These are phyloP conservation scores for Diaporthe vaccinii DNA, from an alignment of 2,329 filamentous ascomycete species.

Conservation along the genomic window DNA sequence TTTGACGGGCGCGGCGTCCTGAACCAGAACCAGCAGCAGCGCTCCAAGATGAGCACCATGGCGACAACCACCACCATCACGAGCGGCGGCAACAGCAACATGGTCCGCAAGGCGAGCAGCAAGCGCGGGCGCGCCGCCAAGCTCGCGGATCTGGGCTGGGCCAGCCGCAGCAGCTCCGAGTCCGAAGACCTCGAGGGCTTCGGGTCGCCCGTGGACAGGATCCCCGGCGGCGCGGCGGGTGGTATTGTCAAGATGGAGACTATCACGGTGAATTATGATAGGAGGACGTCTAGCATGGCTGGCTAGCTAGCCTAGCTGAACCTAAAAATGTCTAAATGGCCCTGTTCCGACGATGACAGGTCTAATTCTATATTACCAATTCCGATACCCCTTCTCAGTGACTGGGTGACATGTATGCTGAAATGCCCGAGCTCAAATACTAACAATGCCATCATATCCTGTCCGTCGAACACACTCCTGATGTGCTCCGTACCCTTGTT, in stretches of 20 bases:
- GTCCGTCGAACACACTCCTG: not conserved
- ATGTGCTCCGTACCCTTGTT: too few relatives aligned
- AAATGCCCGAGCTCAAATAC: too few relatives aligned
- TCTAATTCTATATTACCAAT: not conserved
- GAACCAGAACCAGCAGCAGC: not conserved
- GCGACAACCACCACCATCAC: slow-evolving; percentile 17
- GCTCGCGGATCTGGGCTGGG: slow-evolving; percentile 23
- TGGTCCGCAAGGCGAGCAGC: slow-evolving; percentile 25
- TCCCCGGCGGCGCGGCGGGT: not conserved
- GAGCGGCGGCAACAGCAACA: slow-evolving; percentile 20
- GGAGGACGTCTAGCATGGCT: slow-evolving; percentile 8
- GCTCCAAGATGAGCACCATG: slow-evolving; percentile 4
- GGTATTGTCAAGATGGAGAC: slow-evolving; percentile 30
- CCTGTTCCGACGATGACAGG: not conserved
- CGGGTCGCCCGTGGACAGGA: not conserved
- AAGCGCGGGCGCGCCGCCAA: slow-evolving; percentile 15
- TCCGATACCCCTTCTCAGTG: too few relatives aligned
- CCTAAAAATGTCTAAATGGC: too few relatives aligned
- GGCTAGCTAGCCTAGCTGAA: not conserved
- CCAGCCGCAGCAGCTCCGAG: slow-evolving; percentile 30
- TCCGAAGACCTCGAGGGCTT: not conserved
- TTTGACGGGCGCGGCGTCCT: slow-evolving; percentile 27
- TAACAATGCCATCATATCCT: too few relatives aligned
- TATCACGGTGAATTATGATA: slow-evolving; percentile 30
- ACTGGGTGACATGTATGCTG: not conserved